phyloP scores from a whole-genome alignment of 2,329 filamentous ascomycete genomes.

The Aureobasidium melanogenum region DNA sequence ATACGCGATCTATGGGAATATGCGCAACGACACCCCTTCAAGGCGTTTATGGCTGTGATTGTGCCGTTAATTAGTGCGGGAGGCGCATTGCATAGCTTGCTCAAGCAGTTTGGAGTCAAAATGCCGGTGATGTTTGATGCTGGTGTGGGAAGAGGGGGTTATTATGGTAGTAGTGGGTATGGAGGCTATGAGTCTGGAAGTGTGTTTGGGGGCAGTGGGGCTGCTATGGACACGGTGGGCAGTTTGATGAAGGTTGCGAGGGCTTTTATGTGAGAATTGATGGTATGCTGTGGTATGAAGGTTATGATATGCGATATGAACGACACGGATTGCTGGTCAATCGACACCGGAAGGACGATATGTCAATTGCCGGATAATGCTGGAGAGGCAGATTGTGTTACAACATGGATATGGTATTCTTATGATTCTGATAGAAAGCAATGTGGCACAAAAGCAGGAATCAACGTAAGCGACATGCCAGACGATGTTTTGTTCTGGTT shows the following conservation, averaged over 20 bases:
- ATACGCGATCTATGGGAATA: constrained; percentile 74
- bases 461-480: too few species aligned
- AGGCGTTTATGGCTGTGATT: constrained; percentile 81
- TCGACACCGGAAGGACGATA: neutral
- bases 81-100: constrained; percentile 68
- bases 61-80: constrained; percentile 74
- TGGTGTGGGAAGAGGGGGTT: constrained; percentile 25
- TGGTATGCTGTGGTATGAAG: neutral
- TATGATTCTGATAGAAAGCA: too few species aligned
- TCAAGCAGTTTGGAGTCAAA: constrained; percentile 70
- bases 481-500: neutral
- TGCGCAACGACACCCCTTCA: constrained; percentile 73
- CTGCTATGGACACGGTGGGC: constrained; percentile 37
- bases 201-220: constrained; percentile 23
- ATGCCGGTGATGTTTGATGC: constrained; percentile 32
- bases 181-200: constrained; percentile 25
- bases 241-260: constrained; percentile 43
- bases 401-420: neutral
- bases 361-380: neutral
- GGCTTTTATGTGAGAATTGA: constrained; percentile 38
- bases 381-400: too few species aligned
- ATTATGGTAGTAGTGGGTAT: constrained; percentile 39
- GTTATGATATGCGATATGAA: neutral
- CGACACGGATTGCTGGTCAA: neutral
- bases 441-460: too few species aligned